phyloP scores from a whole-genome alignment of 345 rosid genomes.

The Kandelia obovata region DNA sequence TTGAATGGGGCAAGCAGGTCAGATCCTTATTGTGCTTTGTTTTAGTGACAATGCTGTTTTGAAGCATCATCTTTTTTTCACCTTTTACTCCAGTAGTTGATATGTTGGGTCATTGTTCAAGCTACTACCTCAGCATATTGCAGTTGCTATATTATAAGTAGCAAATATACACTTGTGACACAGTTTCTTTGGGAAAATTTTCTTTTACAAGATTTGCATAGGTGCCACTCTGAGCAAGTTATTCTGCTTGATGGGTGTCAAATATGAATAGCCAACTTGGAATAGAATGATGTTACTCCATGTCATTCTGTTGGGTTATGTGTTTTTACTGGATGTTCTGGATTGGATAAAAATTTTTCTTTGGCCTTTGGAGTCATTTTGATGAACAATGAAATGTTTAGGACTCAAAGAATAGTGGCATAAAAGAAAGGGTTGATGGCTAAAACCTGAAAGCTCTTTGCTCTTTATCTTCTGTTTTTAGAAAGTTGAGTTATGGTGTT shows the following conservation, averaged over 20 bases:
- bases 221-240: neutral
- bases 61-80: conserved; percentile 31
- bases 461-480: neutral
- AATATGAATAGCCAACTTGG: neutral
- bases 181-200: neutral
- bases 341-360: conserved; percentile 7
- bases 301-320: neutral
- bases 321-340: neutral
- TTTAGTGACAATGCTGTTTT: conserved; percentile 29
- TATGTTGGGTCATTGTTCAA: conserved; percentile 14
- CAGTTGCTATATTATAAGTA: conserved; percentile 5
- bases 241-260: neutral
- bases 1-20: conserved; percentile 98
- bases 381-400: neutral
- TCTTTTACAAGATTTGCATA: neutral
- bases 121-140: conserved; percentile 1
- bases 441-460: neutral
- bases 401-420: neutral
- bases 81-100: conserved; percentile 20
- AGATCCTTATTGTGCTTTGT: conserved; percentile 37
- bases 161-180: neutral
- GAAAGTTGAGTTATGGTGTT: neutral
- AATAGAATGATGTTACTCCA: too few species aligned
- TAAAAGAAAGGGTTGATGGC: neutral
- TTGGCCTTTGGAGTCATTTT: neutral